Evolutionary conservation across 2,329 filamentous ascomycete species (phyloP).

Genomic region (Cladosporium sp.): DNA sequence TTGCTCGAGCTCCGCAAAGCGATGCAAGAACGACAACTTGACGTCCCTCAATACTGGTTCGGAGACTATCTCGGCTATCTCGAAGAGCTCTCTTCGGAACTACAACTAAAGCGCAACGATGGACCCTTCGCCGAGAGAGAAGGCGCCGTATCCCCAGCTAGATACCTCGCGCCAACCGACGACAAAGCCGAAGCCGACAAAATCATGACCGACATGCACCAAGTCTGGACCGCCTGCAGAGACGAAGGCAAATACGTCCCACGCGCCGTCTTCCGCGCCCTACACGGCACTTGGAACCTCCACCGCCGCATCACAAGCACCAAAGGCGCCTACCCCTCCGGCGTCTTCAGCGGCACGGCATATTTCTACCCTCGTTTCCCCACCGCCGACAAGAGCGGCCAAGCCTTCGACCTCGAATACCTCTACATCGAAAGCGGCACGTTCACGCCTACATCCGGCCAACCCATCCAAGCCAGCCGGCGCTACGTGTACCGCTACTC

Average conservation of each 20-base stretch:
- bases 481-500: slow-evolving; percentile 72
- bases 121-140: slow-evolving; percentile 40
- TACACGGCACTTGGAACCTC: slow-evolving; percentile 31
- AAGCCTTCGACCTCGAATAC: slow-evolving; percentile 29
- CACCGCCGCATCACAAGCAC: slow-evolving; percentile 25
- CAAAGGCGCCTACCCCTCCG: slow-evolving; percentile 24
- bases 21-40: slow-evolving; percentile 37
- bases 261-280: slow-evolving; percentile 28
- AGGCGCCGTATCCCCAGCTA: slow-evolving; percentile 43
- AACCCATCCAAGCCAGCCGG: slow-evolving; percentile 54
- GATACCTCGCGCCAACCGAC: slow-evolving; percentile 25
- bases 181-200: slow-evolving; percentile 39
- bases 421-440: slow-evolving; percentile 29
- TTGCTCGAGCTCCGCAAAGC: slow-evolving; percentile 49
- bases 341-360: slow-evolving; percentile 25
- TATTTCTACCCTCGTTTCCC: slow-evolving; percentile 28
- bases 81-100: slow-evolving; percentile 61
- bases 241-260: slow-evolving; percentile 24
- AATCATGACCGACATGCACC: slow-evolving; percentile 46
- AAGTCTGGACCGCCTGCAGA: slow-evolving; percentile 22
- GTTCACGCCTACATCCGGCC: slow-evolving; percentile 19
- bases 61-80: slow-evolving; percentile 74
- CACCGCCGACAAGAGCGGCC: slow-evolving; percentile 19
- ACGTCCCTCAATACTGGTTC: slow-evolving; percentile 73
- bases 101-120: slow-evolving; percentile 48